Evolutionary conservation across 768 basidiomycete species (phyloP), one percentile per base, ranked within the genome.

Genomic region (Lenzites betulinus): DNA sequence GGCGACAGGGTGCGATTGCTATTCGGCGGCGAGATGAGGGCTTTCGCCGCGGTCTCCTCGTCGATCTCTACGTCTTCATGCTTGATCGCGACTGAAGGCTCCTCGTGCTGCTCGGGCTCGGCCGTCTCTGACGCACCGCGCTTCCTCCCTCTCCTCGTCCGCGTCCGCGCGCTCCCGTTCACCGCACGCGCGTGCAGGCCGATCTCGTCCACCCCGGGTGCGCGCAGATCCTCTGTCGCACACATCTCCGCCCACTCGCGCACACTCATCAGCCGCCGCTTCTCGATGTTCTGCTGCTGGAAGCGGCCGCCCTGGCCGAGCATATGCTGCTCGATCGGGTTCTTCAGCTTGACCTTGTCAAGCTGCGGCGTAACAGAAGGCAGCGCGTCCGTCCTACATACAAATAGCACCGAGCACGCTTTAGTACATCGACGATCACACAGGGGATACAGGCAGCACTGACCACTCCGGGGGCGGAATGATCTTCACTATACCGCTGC

Each of bases 381-480:
- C 22, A 98, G 76, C 2, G 87, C 74, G 52, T 85, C 83, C 26
- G 81, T 82, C 95, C 94, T 86, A 50, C 16, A 66, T 64, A 36
- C 36, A 64, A 54, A 44, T 42, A 53, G 30, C 30, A 33, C 30
- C 6, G 30, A 4, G 30, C 30, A 33, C 30, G 4, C 30, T 33
- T 33, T 33, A 33, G 30, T 33, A 5, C 44, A 25, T 48, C 44
- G 41, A 58, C 51, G 67, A 69, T 49, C 67, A 26, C 54, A 64
- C 33, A 42, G 41, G 33, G 51, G 36, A 41, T 63, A 48, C 36
- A 23, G 36, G 28, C 44, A 33, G 30, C 53, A 68, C 90, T 70
- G 58, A 93, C 95, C 95, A 98, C 79, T 96, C 92, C 67, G 86
- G 85, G 5, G 96, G 96, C 30, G 96, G 96, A 60, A 99, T 90